Percentiles rank a stretch among this genome's conserved stretches.
These are phyloP conservation scores for Phaeotremella skinneri DNA, from an alignment of 768 basidiomycete species.

Conservation along the genomic window DNA sequence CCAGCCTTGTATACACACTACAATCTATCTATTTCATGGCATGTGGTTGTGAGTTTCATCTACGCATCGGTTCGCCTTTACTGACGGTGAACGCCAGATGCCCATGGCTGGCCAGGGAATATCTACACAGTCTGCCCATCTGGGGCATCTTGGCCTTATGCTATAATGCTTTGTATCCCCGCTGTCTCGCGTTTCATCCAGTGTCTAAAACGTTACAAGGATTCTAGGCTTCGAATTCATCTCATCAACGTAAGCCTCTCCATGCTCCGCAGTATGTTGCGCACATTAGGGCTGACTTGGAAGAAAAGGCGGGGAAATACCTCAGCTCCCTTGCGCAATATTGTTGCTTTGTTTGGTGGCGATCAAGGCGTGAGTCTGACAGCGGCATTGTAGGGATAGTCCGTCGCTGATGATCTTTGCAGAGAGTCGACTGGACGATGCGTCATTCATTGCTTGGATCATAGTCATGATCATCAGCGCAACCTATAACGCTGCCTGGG, in stretches of 20 bases:
- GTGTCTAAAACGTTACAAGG: slow-evolving; percentile 79
- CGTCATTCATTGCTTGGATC: slow-evolving; percentile 66
- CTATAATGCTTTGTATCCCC: slow-evolving; percentile 57
- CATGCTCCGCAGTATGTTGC: background rate
- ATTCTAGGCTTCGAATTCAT: slow-evolving; percentile 71
- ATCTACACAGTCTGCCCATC: slow-evolving; percentile 30
- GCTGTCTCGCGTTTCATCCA: slow-evolving; percentile 76
- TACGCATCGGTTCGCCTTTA: background rate
- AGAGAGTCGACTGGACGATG: slow-evolving; percentile 54
- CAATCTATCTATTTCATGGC: slow-evolving; percentile 70
- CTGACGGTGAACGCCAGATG: slow-evolving; percentile 18
- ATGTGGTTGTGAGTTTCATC: slow-evolving; percentile 57
- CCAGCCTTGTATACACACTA: slow-evolving; percentile 72
- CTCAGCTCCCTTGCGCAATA: slow-evolving; percentile 64
- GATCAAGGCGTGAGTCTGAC: slow-evolving; percentile 58
- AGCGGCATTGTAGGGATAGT: background rate
- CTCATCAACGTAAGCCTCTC: slow-evolving; percentile 70
- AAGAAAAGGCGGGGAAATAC: slow-evolving; percentile 77
- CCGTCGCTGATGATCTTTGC: background rate
- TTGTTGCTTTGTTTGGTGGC: slow-evolving; percentile 74
- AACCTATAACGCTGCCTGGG: slow-evolving; percentile 75
- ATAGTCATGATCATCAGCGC: slow-evolving; percentile 65
- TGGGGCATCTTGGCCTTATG: slow-evolving; percentile 34
- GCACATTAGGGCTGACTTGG: background rate
- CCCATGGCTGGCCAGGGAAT: slow-evolving; percentile 34